Base-by-base conservation (phyloP, 345 rosid genomes). In the Salix arbutifolia region DNA sequence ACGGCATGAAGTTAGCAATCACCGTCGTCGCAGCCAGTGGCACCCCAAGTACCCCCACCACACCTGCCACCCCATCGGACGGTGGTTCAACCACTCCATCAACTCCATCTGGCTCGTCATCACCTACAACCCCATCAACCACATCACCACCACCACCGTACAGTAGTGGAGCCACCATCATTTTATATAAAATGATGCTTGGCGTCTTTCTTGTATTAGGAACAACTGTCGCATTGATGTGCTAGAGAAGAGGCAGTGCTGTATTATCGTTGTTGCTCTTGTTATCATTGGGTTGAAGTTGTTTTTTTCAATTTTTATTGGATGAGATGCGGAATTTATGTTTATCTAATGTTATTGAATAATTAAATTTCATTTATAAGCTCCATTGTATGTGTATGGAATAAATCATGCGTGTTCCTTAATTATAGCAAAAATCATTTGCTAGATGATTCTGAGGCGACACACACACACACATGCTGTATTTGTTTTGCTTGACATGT, bases 211-310 rank as follows among this genome's bases (percentile, higher is more conserved):
- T 78, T 12, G 75, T 69, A 17, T 70, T 78, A 11, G 87, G 84
- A 52, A 56, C 81, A 5, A 13, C 71, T 17, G 19, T 78, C 58
- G 82, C 72, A 25, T 35, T 62, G 26, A 56, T 70, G 82, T 76
- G 82, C 85, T 85, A 88, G 91, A 85, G 81, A 37, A 83, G 94
- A 88, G 90, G 87, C 90, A 84, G 91, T 88, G 93, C 93, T 75
- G 5, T 73, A 60, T n/a, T 53, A 23, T 30, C 48, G 42, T 44
- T 70, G 16, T 1, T 62, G 23, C 0, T 69, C 17, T 26, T 69
- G 2, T 37, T 62, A 13, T 60, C 17, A 19, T 69, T 64, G 23
- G 46, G 65, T 33, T 40, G 10, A 21, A 52, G 8, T 60, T 69
- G 53, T 33, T 52, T 37, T 31, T 25, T 67, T 62, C 48, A 6